Percentiles rank a stretch among this genome's conserved stretches.
Conservation (phyloP, 2,329 filamentous ascomycete species). For the Calonectria hongkongensis region DNA sequence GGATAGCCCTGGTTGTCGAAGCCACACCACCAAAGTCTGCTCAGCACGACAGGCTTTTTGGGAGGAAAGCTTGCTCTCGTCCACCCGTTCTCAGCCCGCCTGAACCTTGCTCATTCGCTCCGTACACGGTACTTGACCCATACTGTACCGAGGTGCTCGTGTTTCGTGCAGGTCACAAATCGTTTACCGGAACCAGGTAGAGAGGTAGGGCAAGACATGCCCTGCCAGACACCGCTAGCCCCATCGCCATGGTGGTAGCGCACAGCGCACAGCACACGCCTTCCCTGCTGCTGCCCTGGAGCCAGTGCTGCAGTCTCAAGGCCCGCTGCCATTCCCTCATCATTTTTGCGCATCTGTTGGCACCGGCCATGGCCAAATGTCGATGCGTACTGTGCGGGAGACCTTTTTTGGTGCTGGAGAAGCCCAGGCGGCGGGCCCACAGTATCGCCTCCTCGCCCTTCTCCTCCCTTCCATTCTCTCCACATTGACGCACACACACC, state of each 20-base stretch:
- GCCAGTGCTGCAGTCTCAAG: not conserved
- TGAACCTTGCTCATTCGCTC: slow-evolving; percentile 40
- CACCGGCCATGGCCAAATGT: slow-evolving; percentile 36
- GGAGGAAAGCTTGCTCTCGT: slow-evolving; percentile 45
- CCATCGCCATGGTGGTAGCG: not conserved
- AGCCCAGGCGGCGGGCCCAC: slow-evolving; percentile 47
- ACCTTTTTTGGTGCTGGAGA: slow-evolving; percentile 34
- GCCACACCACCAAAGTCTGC: slow-evolving; percentile 49
- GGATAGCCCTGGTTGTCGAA: slow-evolving; percentile 50
- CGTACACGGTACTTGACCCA: slow-evolving; percentile 48
- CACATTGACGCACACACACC: slow-evolving; percentile 53
- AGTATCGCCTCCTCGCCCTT: slow-evolving; percentile 50
- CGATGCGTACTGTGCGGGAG: slow-evolving; percentile 49
- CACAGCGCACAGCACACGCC: too few species aligned
- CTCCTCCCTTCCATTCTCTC: slow-evolving; percentile 57
- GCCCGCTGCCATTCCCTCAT: slow-evolving; percentile 9
- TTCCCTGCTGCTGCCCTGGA: too few species aligned
- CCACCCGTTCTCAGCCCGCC: slow-evolving; percentile 43
- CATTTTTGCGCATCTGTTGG: slow-evolving; percentile 14
- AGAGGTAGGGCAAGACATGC: slow-evolving; percentile 27
- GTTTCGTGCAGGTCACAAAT: slow-evolving; percentile 38
- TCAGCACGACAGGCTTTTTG: slow-evolving; percentile 49
- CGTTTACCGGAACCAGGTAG: slow-evolving; percentile 35
- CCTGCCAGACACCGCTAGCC: slow-evolving; percentile 22
- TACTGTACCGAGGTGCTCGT: slow-evolving; percentile 40